Evolutionary conservation across 163 green algal genomes (phyloP).

Genomic region (Chlorella variabilis): DNA sequence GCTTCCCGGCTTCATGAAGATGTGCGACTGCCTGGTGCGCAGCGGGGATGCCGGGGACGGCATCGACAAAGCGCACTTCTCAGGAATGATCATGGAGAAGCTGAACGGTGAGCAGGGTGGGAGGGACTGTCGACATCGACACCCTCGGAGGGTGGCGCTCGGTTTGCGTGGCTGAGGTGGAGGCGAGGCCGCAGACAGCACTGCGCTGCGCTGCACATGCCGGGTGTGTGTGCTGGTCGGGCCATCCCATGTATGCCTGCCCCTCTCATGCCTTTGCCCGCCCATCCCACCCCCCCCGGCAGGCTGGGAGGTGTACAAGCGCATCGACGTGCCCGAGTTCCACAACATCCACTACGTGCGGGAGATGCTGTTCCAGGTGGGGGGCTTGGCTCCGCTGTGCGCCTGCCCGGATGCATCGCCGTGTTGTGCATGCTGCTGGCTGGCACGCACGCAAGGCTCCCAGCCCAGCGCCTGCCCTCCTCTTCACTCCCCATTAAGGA

Average conservation of each 20-base stretch:
- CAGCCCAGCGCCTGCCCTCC: background rate
- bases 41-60: slow-evolving; percentile 2
- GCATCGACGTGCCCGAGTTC: slow-evolving; percentile 42
- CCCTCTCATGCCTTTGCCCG: background rate
- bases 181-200: background rate
- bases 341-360: slow-evolving; percentile 63
- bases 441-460: too few species aligned
- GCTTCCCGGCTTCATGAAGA: slow-evolving; percentile 58
- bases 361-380: slow-evolving; percentile 59
- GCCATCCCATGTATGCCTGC: background rate
- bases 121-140: too few species aligned
- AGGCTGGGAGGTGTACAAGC: slow-evolving; percentile 54
- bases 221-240: too few species aligned
- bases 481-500: background rate
- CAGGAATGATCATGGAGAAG: slow-evolving; percentile 66
- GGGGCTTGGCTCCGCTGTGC: background rate
- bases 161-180: too few species aligned
- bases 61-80: slow-evolving; percentile 22
- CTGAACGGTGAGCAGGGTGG: slow-evolving; percentile 42
- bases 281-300: background rate
- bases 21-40: slow-evolving; percentile 50
- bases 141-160: too few species aligned
- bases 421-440: background rate
- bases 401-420: background rate
- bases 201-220: too few species aligned